A percentile compares a stretch with the other conserved stretches of the same genome.
Conservation (phyloP, 306 rosid species). For the Luffa acutangula region DNA sequence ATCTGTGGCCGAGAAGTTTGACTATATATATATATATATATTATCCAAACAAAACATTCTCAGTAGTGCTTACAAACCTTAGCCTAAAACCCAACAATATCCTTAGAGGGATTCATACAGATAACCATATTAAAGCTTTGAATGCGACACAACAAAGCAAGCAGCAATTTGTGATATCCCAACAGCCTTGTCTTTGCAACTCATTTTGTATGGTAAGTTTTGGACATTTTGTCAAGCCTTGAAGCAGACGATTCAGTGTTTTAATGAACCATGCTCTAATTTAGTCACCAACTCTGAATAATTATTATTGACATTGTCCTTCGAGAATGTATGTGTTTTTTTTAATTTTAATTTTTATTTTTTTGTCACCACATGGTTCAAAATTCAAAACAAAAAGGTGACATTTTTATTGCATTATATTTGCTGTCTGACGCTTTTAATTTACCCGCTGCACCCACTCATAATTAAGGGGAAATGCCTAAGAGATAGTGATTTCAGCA, state of each 20-base stretch:
- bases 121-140: not conserved
- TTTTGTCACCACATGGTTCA: not conserved
- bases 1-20: not conserved
- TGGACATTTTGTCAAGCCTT: not conserved
- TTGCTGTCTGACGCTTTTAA: not conserved
- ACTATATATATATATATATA: not conserved
- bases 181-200: not conserved
- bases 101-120: not conserved
- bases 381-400: not conserved
- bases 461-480: not conserved
- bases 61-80: not conserved
- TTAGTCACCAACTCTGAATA: not conserved
- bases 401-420: not conserved
- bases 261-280: not conserved
- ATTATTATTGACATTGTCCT: not conserved
- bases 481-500: not conserved
- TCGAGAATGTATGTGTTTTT: not conserved
- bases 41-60: not conserved
- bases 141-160: constrained; percentile 2
- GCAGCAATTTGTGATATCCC: not conserved
- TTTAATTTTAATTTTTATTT: not conserved
- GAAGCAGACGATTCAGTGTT: not conserved
- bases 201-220: not conserved
- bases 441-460: not conserved
- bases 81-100: not conserved